Base-by-base conservation (phyloP, 1,284 basidiomycete genomes). In the Irpex rosettiformis region DNA sequence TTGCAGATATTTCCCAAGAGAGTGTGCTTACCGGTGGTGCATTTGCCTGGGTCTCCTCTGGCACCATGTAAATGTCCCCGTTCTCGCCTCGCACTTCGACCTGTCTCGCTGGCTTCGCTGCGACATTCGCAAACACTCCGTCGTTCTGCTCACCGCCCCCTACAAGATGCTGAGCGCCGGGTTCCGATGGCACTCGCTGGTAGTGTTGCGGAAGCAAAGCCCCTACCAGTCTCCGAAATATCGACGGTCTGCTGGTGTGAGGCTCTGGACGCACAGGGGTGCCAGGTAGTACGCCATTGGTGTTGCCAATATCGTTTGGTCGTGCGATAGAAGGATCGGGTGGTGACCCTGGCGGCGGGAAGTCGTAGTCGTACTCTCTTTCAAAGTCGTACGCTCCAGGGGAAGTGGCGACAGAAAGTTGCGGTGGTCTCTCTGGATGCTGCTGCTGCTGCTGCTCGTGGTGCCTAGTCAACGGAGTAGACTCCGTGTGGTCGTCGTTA, bases 121-220 rank as follows among this genome's bases (percentile, higher is more conserved):
- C 88, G 37, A 99, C 86, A 70, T 99, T 99, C 48, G 91, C 88
- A 72, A 98, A 99, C 4, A 99, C 96, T 11, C 96, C 96, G 67
- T 97, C 95, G 67, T 96, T 95, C 48, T 91, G 86, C 7, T 80
- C 82, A 0, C 94, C 94, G 1, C 93, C 89, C 16, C 92, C 94
- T n/a, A 80, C 66, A 6, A 73, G 67, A 5, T 70, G 58, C 1
- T 60, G 63, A n/a, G 53, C 53, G 30, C 58, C 63, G 61, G 65
- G 52, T 65, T 68, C 66, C 2, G 78, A 77, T 0, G 87, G 81
- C 22, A 89, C 71, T 1, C 79, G 81, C 24, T 82, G 73, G 69
- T 94, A 93, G 60, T 90, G 86, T 2, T 84, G 83, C 0, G 93
- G 93, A 1, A 94, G 73, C 54, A 95, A 70, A 4, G 84, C 81